A percentile compares a stretch with the other conserved stretches of the same genome.
Conservation (phyloP, 768 basidiomycete species). For the Serendipita indica region DNA sequence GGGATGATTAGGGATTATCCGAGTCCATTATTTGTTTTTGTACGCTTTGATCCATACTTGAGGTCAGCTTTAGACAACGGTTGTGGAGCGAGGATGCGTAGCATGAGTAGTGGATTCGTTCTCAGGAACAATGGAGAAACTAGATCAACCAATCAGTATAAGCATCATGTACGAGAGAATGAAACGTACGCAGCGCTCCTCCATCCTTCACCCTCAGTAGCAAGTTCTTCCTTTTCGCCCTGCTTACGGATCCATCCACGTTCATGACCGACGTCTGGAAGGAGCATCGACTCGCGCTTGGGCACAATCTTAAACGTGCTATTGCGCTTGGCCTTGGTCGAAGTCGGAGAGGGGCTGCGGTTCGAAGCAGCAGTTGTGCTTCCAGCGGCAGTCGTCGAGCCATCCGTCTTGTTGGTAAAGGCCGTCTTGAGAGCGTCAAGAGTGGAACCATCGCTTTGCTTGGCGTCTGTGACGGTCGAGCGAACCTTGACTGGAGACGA, state of each 20-base stretch:
- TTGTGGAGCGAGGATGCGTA: no score
- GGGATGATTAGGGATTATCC: no score
- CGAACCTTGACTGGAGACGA: slow-evolving; percentile 44
- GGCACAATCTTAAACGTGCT: slow-evolving; percentile 63
- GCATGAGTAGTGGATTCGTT: no score
- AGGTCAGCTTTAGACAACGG: background rate
- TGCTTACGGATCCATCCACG: slow-evolving; percentile 56
- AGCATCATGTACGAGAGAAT: background rate
- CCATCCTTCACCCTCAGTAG: slow-evolving; percentile 35
- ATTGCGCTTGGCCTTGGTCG: slow-evolving; percentile 28
- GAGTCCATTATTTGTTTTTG: background rate
- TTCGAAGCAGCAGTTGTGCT: slow-evolving; percentile 15
- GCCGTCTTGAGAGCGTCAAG: slow-evolving; percentile 48
- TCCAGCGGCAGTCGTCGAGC: slow-evolving; percentile 17
- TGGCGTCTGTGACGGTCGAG: slow-evolving; percentile 59
- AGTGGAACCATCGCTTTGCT: slow-evolving; percentile 27
- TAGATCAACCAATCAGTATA: slow-evolving; percentile 4
- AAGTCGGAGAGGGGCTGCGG: slow-evolving; percentile 17
- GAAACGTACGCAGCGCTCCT: slow-evolving; percentile 30
- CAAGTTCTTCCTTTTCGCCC: slow-evolving; percentile 31
- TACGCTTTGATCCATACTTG: no score
- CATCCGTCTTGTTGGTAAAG: slow-evolving; percentile 24
- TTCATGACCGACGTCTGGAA: slow-evolving; percentile 49
- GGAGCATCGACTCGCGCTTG: slow-evolving; percentile 48
- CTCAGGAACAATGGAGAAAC: slow-evolving; percentile 15